Base-by-base conservation (phyloP, 2,329 filamentous ascomycete species). In the Passalora sequoiae region DNA sequence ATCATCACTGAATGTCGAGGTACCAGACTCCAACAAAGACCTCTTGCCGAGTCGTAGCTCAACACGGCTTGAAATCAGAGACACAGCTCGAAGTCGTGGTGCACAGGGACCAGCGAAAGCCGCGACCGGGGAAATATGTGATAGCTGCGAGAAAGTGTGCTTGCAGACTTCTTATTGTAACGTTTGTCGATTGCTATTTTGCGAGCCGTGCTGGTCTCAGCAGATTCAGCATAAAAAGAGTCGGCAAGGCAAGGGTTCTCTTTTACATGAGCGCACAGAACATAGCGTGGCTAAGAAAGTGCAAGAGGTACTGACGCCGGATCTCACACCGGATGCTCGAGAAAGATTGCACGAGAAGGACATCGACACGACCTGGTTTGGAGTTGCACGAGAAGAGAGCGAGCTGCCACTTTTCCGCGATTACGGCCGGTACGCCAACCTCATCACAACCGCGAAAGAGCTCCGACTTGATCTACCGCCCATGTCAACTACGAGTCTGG, bases 361-460 rank as follows among this genome's bases (percentile, higher is more conserved):
- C 40, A 53, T 57, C 27, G 50, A 51, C 10, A 60, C 60, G 1
- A 57, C 53, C 6, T 66, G 62, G 61, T 66, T 66, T 43, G 61
- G 56, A 9, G 43, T 58, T 19, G 47, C 50, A 10, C 53, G 55
- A 38, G 53, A 57, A 19, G 47, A 37, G 7, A 47, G 37, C 5
- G 54, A 44, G 6, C 43, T 47, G 4, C 55, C 55, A 1, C 44
- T 58, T 1, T 62, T 68, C 24, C 50, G 58, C 24, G 66, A 68
- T 42, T 64, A 62, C 55, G 68, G 68, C 3, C 58, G 66, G 35
- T 71, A 68, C 55, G 60, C 65, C 3, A 55, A 55, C 4, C 59
- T 70, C 24, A 67, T 70, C 59, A 58, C 57, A 3, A 38, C 39
- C 59, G 63, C 44, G 57, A 42, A 43, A n/a, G 22, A 38, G 21